Base-by-base conservation (phyloP, 2,329 filamentous ascomycete genomes). In the Calonectria honghensis region DNA sequence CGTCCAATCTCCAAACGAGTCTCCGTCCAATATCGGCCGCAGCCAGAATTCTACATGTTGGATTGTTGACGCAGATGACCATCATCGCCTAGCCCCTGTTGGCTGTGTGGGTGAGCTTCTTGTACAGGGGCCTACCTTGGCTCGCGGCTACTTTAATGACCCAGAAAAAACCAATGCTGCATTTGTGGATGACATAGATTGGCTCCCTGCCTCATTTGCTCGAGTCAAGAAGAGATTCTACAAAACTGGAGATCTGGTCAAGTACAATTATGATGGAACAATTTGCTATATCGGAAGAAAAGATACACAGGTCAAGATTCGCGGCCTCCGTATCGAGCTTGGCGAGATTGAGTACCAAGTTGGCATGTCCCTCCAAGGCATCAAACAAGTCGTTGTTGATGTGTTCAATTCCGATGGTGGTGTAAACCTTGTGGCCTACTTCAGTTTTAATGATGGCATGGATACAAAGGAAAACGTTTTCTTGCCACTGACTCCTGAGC, bases 61-160 rank as follows among this genome's bases (percentile, higher is more conserved):
- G 75, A 66, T 77, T 31, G 70, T 73, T 31, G 67, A 77, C 20
- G 54, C 67, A 13, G 37, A 71, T 9, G 45, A 78, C 50, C 45
- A 51, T 24, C 31, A 68, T 16, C 48, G 63, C 9, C 52, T 75
- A 1, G 73, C 71, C 2, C 77, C 77, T 29, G 18, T 75, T 24
- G 77, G 77, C 11, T 67, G 52, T 13, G 18, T 75, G 5, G 76
- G 77, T 5, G 77, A 79, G 61, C 63, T 79, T 13, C 51, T 75
- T 20, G 72, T 79, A 27, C 69, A 79, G 45, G 75, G 73, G 1
- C 88, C 88, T 29, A 70, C 65, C n/a, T 14, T 91, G 18, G 87
- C 86, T 31, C 82, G 86, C 41, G 88, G 88, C 39, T 91, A 91
- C 71, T 80, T 89, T 18, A 87, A 88, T 31, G 50, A 68, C 13